Evolutionary conservation across 805 yeast species (phyloP).

Genomic region (Ogataea kodamae): DNA sequence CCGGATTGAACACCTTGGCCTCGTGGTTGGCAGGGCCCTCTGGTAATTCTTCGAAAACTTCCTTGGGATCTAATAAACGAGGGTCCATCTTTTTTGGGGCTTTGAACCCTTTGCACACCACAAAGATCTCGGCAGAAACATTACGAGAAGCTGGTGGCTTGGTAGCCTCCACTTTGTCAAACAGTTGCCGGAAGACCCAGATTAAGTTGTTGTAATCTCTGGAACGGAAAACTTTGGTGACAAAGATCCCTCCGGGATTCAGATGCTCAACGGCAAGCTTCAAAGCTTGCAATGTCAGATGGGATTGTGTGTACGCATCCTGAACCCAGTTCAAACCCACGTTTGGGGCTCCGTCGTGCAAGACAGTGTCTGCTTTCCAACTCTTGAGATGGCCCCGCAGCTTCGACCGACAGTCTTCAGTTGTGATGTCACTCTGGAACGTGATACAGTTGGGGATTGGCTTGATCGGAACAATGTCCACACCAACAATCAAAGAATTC

Average conservation of each 20-base stretch:
- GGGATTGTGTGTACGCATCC: slow-evolving; percentile 98
- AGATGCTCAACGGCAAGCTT: slow-evolving; percentile 92
- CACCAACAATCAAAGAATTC: slow-evolving; percentile 92
- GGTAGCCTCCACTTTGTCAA: slow-evolving; percentile 96
- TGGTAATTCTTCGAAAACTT: slow-evolving; percentile 89
- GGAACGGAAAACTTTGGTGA: slow-evolving; percentile 97
- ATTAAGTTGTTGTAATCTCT: slow-evolving; percentile 94
- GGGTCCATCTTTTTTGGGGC: slow-evolving; percentile 97
- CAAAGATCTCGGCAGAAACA: slow-evolving; percentile 98
- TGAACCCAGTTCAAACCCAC: slow-evolving; percentile 99
- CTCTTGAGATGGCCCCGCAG: slow-evolving; percentile 95
- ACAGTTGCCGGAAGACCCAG: slow-evolving; percentile 97
- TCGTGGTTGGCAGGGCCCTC: slow-evolving; percentile 76
- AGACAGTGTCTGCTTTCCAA: slow-evolving; percentile 97
- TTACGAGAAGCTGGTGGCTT: slow-evolving; percentile 99
- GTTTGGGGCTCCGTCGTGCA: slow-evolving; percentile 99
- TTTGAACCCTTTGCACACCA: slow-evolving; percentile 91
- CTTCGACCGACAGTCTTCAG: slow-evolving; percentile 94
- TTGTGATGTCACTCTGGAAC: slow-evolving; percentile 95
- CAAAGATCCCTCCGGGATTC: slow-evolving; percentile 88
- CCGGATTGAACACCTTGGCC: slow-evolving; percentile 93
- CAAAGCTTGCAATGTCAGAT: slow-evolving; percentile 88
- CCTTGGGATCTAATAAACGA: slow-evolving; percentile 82
- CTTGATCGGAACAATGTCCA: slow-evolving; percentile 97
- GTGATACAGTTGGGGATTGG: slow-evolving; percentile 93